Base-by-base conservation (phyloP, 108 stramenopile genomes). In the Pseudonitzschia delicatissima region DNA sequence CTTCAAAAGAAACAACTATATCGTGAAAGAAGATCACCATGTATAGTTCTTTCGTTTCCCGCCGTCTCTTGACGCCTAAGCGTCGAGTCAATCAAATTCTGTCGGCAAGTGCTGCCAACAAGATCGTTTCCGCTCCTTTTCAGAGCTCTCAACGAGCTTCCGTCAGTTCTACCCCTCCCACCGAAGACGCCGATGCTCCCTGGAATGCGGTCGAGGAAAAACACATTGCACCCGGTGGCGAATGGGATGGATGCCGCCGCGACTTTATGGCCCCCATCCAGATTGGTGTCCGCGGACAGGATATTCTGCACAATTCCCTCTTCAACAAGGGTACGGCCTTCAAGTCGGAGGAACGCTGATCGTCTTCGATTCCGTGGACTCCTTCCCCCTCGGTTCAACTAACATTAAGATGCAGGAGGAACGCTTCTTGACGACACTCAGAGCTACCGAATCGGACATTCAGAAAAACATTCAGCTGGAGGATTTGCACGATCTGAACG, bases 401-500 rank as follows among this genome's bases (percentile, higher is more conserved):
- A 89, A 87, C 57, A 82, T 82, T 47, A 45, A 68, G 78, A 73
- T 77, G 26, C 95, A 96, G 67, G 82, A 76, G 52, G 74, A 81
- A 36, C 72, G 88, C 20, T 84, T 89, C 27, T 57, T 95, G 35
- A 31, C 66, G 37, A 72, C 81, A 12, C 60, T 97, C 2, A 81
- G 91, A 17, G 79, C 61, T 18, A 75, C 80, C 51, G 74, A 81
- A 18, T 84, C 80, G 44, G 83, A 81, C 66, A 91, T 99, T 67
- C 79, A 77, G n/a, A 98, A 99, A 81, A 86, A 96, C 77, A 59
- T 86, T 36, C 93, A 82, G 78, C 72, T 99, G 67, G 88, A 91
- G 69, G 92, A 92, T 51, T 72, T 99, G 45, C 96, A 96, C 67
- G 97, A 98, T 64, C 76, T 88, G 17, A 98, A 99, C 82, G 98